A percentile compares a stretch with the other conserved stretches of the same genome.
Evolutionary conservation across 176 grass and related monocot species (phyloP).

Genomic region (Musa acuminata): DNA sequence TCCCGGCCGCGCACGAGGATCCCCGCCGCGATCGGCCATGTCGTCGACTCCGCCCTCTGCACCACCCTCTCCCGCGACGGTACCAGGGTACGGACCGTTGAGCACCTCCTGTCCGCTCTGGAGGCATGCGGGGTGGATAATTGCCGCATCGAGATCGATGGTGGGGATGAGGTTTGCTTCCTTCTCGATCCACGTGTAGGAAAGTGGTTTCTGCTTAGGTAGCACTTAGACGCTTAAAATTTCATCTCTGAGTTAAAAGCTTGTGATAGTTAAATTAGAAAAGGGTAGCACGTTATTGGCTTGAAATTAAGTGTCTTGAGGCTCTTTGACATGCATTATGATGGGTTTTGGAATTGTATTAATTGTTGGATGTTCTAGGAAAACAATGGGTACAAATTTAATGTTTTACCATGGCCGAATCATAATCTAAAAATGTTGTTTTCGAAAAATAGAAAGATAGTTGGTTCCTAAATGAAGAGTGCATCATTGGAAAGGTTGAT

Average conservation of each 20-base stretch:
- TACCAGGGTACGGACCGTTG: conserved; percentile 49
- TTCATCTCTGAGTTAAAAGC: neutral
- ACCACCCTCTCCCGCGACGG: conserved; percentile 43
- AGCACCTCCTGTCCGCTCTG: conserved; percentile 79
- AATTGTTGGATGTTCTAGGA: too few relatives aligned
- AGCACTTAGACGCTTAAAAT: neutral
- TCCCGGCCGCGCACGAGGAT: conserved; percentile 24
- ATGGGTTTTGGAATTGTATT: too few relatives aligned
- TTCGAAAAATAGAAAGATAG: too few relatives aligned
- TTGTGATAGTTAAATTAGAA: neutral
- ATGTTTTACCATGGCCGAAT: too few relatives aligned
- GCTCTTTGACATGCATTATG: neutral
- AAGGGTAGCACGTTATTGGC: neutral
- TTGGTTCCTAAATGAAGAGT: too few relatives aligned
- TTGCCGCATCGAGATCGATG: conserved; percentile 54
- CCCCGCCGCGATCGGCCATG: conserved; percentile 44
- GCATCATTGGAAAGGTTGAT: too few relatives aligned
- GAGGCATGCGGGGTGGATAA: conserved; percentile 81
- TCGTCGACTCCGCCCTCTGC: conserved; percentile 49
- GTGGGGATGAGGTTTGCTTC: conserved; percentile 58
- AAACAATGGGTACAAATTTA: too few relatives aligned
- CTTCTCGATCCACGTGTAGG: neutral
- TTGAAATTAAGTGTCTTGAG: neutral
- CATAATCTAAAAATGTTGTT: too few relatives aligned
- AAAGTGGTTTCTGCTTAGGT: neutral